Evolutionary conservation across 2,329 filamentous ascomycete genomes (phyloP).

Genomic region (Blastomyces parvus): DNA sequence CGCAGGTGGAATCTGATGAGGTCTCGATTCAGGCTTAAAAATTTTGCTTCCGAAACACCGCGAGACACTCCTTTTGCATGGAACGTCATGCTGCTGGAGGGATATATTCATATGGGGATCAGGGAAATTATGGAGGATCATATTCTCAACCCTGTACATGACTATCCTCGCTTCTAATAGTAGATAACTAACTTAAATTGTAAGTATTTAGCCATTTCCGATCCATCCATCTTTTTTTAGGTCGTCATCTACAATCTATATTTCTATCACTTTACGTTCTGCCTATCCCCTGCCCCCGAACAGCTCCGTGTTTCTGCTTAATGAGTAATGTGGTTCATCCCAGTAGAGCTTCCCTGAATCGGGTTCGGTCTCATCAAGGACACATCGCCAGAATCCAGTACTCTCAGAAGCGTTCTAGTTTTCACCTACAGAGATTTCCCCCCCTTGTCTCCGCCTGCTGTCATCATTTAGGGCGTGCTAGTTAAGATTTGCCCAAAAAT

Average conservation of each 20-base stretch:
- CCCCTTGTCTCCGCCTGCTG: neutral
- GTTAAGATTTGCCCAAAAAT: neutral
- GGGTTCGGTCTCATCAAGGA: neutral
- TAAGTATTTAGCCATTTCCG: neutral
- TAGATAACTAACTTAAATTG: neutral
- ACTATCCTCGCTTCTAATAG: neutral
- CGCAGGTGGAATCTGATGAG: neutral
- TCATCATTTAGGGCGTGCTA: constrained; percentile 1
- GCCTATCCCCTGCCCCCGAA: neutral
- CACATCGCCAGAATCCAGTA: neutral
- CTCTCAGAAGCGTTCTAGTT: neutral
- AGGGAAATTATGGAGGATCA: neutral
- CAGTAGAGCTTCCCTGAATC: neutral
- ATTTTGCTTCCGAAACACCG: neutral
- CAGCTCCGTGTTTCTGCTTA: neutral
- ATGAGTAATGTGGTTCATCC: neutral
- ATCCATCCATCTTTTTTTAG: neutral
- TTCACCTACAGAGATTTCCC: neutral
- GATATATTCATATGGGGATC: neutral
- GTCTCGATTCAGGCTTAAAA: neutral
- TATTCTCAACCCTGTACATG: neutral
- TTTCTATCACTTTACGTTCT: neutral
- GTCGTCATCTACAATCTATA: neutral
- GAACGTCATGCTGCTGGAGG: neutral
- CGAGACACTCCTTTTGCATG: neutral